Evolutionary conservation across 106 monocot genomes (phyloP), one percentile per base, ranked within the genome.

Genomic region (Hemerocallis citrina): DNA sequence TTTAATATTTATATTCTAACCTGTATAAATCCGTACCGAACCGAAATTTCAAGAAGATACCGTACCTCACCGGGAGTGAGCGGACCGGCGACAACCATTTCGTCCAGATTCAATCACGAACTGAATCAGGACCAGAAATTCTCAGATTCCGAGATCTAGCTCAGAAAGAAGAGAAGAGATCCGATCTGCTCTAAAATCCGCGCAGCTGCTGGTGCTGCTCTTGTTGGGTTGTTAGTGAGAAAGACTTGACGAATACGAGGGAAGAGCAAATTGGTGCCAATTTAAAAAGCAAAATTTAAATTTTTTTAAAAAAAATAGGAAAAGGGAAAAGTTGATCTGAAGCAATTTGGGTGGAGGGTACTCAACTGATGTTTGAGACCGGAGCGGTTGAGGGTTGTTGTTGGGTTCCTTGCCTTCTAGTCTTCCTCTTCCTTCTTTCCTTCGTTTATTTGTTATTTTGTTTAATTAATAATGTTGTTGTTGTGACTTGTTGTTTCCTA

Each of bases 1-100:
- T n/a, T n/a, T n/a, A n/a, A n/a, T n/a, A n/a, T n/a, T n/a, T n/a
- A n/a, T n/a, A n/a, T n/a, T n/a, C n/a, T n/a, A n/a, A n/a, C n/a
- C n/a, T n/a, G n/a, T n/a, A n/a, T n/a, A n/a, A n/a, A n/a, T n/a
- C n/a, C n/a, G n/a, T n/a, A n/a, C n/a, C n/a, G n/a, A n/a, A n/a
- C n/a, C n/a, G n/a, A n/a, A n/a, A n/a, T n/a, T n/a, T n/a, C 36
- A n/a, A 12, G 7, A 61, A 38, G 9, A 19, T 15, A 12, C 22
- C 42, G 60, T 61, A 82, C 82, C 82, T 82, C 77, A 39, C 82
- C 77, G 35, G 82, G 68, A 15, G 82, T 70, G 57, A 82, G 27
- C 16, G 82, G 68, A 8, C 76, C 77, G 34, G 82, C 69, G 16
- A 54, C 69, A 68, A 62, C 77, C 82, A 77, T 59, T 59, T 59